Evolutionary conservation across 2,329 filamentous ascomycete species (phyloP).

Genomic region (Colletotrichum lindemuthianum): DNA sequence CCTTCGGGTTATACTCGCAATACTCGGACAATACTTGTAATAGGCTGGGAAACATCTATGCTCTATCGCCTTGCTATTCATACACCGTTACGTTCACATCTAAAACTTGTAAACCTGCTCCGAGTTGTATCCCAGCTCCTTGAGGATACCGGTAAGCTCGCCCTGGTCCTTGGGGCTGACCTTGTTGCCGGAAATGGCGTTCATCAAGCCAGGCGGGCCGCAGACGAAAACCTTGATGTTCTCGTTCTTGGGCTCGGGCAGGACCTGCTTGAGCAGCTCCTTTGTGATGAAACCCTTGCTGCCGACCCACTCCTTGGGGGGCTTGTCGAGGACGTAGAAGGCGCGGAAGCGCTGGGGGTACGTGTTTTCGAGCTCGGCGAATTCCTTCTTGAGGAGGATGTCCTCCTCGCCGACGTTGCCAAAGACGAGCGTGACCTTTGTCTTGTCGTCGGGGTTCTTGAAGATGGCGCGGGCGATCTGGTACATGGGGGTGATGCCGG

Average conservation of each 20-base stretch:
- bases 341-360: constrained; percentile 95
- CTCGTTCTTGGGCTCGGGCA: constrained; percentile 89
- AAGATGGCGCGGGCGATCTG: constrained; percentile 93
- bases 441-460: constrained; percentile 96
- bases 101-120: constrained; percentile 97
- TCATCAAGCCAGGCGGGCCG: constrained; percentile 92
- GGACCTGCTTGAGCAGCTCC: constrained; percentile 92
- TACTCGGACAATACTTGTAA: background rate
- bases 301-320: constrained; percentile 79
- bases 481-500: constrained; percentile 98
- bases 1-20: too few species aligned
- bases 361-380: constrained; percentile 88
- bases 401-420: constrained; percentile 91
- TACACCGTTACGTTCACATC: constrained; percentile 12
- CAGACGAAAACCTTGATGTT: constrained; percentile 98
- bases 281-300: constrained; percentile 86
- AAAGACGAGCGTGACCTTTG: constrained; percentile 95
- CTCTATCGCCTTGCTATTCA: constrained; percentile 32
- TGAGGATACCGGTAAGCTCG: constrained; percentile 82
- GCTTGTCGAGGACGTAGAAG: constrained; percentile 93
- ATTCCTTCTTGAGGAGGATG: constrained; percentile 88
- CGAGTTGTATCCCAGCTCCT: constrained; percentile 76
- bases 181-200: constrained; percentile 90
- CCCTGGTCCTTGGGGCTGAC: constrained; percentile 94
- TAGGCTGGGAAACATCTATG: constrained; percentile 20